Evolutionary conservation across 2,329 filamentous ascomycete species (phyloP), one percentile per base, ranked within the genome.

Genomic region (Leptoxyphium fumago): DNA sequence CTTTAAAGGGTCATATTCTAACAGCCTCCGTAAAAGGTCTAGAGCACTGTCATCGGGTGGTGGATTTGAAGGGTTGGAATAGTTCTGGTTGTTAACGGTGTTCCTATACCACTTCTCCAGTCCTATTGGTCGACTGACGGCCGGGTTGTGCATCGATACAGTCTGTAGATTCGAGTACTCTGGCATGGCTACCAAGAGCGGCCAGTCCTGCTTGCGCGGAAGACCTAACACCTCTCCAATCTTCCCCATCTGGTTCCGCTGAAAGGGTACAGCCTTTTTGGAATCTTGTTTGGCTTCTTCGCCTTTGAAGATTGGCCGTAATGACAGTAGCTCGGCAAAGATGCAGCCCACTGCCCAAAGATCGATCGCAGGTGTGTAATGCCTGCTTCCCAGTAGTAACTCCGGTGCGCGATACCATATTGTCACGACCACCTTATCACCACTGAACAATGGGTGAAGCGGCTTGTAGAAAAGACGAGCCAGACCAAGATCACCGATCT

Each of bases 351-450:
- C 80, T 2, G 91, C 91, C 91, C 91, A 98, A 63, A 96, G 79
- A 62, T 98, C 91, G 51, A 98, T 86, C 17, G 91, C 89, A 0
- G 91, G 88, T 0, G 91, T 96, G 66, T 98, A 98, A 63, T 98
- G 91, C n/a, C 84, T 77, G 41, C 82, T 86, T 2, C 91, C 91
- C 2, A 98, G 77, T 1, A 98, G 76, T 3, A 98, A 73, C 63
- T 98, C 91, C 0, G 91, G 91, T 0, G 91, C 91, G 17, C 91
- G 84, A 58, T 98, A 98, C 91, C 91, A 98, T 50, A 98, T 98
- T 0, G 91, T 98, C 11, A 98, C 91, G 43, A 98, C 91, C 2
- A 98, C 91, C 61, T 98, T 98, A 55, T 98, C 91, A 43, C 91
- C 91, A 14, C 78, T 84, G 63, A 91, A 98, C 1, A 98, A 74